phyloP scores from a whole-genome alignment of 169 alveolate species.

The Cardiosporidium cionae region DNA sequence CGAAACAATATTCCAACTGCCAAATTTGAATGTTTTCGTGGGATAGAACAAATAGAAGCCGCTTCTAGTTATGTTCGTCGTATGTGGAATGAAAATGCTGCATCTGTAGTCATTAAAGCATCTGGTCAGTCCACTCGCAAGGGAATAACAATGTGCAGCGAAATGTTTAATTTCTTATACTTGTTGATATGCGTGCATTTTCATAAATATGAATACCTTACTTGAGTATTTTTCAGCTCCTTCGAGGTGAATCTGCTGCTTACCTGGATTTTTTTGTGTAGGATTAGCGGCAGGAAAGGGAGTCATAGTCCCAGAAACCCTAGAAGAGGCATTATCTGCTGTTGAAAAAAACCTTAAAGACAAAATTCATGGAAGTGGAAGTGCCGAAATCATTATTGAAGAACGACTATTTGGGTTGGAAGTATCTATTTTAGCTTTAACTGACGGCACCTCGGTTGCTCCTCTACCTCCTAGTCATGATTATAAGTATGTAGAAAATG shows the following conservation, averaged over 20 bases:
- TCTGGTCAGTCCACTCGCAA: background rate
- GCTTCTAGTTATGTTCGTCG: background rate
- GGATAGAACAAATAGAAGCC: background rate
- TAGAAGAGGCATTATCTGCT: slow-evolving; percentile 30
- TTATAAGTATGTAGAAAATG: slow-evolving; percentile 31
- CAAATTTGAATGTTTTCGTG: slow-evolving; percentile 1
- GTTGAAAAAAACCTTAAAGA: slow-evolving; percentile 10
- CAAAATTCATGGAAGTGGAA: background rate
- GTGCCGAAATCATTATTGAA: slow-evolving; percentile 5
- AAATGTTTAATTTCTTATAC: too few species aligned
- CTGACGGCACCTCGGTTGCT: slow-evolving; percentile 21
- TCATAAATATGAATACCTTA: too few species aligned
- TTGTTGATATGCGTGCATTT: too few species aligned
- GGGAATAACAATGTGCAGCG: too few species aligned
- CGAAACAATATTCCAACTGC: slow-evolving; percentile 34
- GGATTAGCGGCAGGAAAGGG: slow-evolving; percentile 50
- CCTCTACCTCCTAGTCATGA: slow-evolving; percentile 32
- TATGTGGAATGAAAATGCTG: background rate
- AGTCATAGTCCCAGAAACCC: slow-evolving; percentile 36
- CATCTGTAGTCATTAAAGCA: background rate
- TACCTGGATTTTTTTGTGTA: background rate
- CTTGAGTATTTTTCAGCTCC: too few species aligned
- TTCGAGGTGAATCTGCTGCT: background rate
- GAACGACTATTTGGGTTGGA: slow-evolving; percentile 9
- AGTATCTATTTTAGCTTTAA: slow-evolving; percentile 17